Base-by-base conservation (phyloP, 805 yeast genomes). In the Yarrowia yakushimensis region DNA sequence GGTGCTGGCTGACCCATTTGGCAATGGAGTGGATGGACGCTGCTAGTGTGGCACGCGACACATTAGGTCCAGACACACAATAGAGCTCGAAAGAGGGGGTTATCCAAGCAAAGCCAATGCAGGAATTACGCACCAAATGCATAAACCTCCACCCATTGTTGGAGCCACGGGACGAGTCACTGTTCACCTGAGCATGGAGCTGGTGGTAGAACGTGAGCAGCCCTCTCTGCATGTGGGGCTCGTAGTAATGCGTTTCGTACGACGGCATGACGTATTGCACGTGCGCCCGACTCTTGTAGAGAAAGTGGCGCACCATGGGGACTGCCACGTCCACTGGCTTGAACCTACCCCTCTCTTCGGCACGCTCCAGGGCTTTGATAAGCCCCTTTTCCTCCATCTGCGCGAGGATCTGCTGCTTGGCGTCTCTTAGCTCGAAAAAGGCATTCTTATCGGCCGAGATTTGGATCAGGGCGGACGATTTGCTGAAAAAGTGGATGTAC, bases 1-100 rank as follows among this genome's bases (percentile, higher is more conserved):
- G 87, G 67, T 88, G 82, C 65, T 79, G 83, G 65, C 82, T 79
- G 67, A 96, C 86, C 97, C 97, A 92, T 54, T 79, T 78, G 9
- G 88, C 84, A 13, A 90, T 82, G 20, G 79, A 77, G 59, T 84
- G 79, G 39, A 91, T 85, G 65, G 89, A 84, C 20, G 76, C 76
- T 15, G 87, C 80, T 64, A 91, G 73, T 0, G 81, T 78, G 39
- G 82, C 82, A 43, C 85, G 83, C 45, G 81, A 79, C 17, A 84
- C 79, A 9, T 77, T 69, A 0, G 85, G 82, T n/a, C 86, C 85
- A 23, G 86, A 80, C 15, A 86, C 78, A 52, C 86, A 69, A 67
- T 84, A 86, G 2, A 87, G 70, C 68, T 87, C 93, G 69, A 84
- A 87, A 25, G 75, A 76, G 4, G 84, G 83, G 1, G 86, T 82